A percentile compares a stretch with the other conserved stretches of the same genome.
Evolutionary conservation across 192 early-diverging fungal genomes (phyloP).

Genomic region (Phycomyces blakesleeanus): DNA sequence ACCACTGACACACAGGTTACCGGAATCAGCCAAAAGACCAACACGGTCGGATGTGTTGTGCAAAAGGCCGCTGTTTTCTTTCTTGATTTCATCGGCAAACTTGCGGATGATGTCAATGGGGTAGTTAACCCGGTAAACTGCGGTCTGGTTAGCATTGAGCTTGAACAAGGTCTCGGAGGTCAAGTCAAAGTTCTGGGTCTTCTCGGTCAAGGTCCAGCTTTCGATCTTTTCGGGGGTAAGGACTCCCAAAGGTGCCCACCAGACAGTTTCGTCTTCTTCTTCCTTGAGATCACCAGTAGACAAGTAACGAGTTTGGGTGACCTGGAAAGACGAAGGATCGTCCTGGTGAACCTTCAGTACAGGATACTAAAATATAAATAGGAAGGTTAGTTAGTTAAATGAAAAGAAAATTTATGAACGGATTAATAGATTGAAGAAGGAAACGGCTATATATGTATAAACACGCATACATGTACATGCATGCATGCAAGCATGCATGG

Average conservation of each 20-base stretch:
- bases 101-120: constrained; percentile 45
- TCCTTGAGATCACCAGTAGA: constrained; percentile 73
- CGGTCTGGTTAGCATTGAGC: constrained; percentile 77
- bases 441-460: too few relatives aligned
- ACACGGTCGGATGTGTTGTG: constrained; percentile 68
- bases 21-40: constrained; percentile 80
- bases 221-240: constrained; percentile 30
- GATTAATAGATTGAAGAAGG: too few relatives aligned
- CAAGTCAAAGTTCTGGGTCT: constrained; percentile 38
- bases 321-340: constrained; percentile 46
- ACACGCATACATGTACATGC: too few relatives aligned
- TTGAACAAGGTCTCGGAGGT: constrained; percentile 63
- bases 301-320: constrained; percentile 83
- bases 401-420: too few relatives aligned
- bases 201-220: constrained; percentile 33
- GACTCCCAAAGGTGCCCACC: constrained; percentile 86
- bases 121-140: constrained; percentile 86
- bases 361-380: constrained; percentile 54
- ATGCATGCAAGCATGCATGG: too few relatives aligned
- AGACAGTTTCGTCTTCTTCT: constrained; percentile 75
- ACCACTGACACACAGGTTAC: constrained; percentile 74
- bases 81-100: constrained; percentile 51
- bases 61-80: constrained; percentile 47
- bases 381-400: too few relatives aligned
- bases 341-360: constrained; percentile 67